Conservation (phyloP, 2,329 filamentous ascomycete species). For the Iodosphaeria phyllophila region DNA sequence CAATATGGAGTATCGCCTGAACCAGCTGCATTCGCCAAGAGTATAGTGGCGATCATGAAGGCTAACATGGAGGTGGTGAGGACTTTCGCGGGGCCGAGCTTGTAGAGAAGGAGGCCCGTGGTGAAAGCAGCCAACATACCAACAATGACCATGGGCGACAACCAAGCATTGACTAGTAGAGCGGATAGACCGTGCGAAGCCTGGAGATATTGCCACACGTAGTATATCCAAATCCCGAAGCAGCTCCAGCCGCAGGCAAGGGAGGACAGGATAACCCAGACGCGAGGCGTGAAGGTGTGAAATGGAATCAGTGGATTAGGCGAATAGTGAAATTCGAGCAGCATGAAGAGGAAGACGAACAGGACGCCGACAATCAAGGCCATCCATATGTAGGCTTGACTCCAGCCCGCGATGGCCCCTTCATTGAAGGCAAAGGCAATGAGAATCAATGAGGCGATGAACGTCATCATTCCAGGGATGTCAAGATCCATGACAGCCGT, state of each 20-base stretch:
- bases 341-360: constrained; percentile 34
- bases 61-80: constrained; percentile 24
- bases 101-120: constrained; percentile 11
- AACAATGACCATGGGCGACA: constrained; percentile 7
- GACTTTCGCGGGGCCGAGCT: constrained; percentile 12
- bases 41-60: constrained; percentile 21
- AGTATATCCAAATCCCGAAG: constrained; percentile 21
- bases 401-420: constrained; percentile 39
- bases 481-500: constrained; percentile 16
- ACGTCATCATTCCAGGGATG: constrained; percentile 19
- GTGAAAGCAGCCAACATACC: constrained; percentile 11
- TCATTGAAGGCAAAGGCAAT: constrained; percentile 54
- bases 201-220: constrained; percentile 21
- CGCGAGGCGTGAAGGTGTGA: constrained; percentile 21
- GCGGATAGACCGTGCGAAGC: constrained; percentile 11
- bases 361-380: constrained; percentile 37
- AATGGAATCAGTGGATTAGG: constrained; percentile 29
- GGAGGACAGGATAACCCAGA: constrained; percentile 24
- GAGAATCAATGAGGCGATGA: constrained; percentile 36
- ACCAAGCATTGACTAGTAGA: constrained; percentile 14
- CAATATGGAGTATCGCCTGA: constrained; percentile 46
- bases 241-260: constrained; percentile 21
- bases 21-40: constrained; percentile 28
- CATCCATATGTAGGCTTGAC: constrained; percentile 32
- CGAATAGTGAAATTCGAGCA: constrained; percentile 27